phyloP scores from a whole-genome alignment of 2,329 filamentous ascomycete genomes.

The Blumeria hordei region DNA sequence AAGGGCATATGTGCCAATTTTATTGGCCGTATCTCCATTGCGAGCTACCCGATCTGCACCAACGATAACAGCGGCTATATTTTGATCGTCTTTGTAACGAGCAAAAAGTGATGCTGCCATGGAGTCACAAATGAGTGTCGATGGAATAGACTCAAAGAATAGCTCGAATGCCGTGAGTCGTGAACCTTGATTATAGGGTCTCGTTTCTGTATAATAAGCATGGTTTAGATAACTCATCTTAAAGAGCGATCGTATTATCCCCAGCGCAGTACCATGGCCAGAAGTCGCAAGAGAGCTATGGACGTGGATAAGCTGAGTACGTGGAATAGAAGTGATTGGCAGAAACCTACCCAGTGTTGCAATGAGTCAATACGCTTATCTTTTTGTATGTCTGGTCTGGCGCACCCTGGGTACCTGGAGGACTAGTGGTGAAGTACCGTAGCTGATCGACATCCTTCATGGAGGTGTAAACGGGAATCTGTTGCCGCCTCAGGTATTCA shows the following conservation, averaged over 20 bases:
- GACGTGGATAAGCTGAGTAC: conserved; percentile 3
- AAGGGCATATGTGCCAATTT: conserved; percentile 85
- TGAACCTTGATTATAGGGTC: conserved; percentile 94
- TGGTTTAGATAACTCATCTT: conserved; percentile 41
- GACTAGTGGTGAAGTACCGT: conserved; percentile 16
- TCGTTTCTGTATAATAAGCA: conserved; percentile 89
- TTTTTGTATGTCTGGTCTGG: conserved; percentile 24
- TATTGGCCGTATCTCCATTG: conserved; percentile 95
- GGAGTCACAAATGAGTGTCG: conserved; percentile 81
- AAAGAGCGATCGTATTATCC: conserved; percentile 71
- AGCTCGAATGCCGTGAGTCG: conserved; percentile 88
- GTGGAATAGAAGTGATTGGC: not conserved
- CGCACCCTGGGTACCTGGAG: conserved; percentile 16
- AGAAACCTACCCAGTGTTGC: conserved; percentile 60
- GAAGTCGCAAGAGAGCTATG: conserved; percentile 71
- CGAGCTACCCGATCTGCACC: conserved; percentile 87
- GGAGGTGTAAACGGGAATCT: conserved; percentile 9
- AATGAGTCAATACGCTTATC: conserved; percentile 82
- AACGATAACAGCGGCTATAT: conserved; percentile 71
- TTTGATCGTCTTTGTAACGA: conserved; percentile 32
- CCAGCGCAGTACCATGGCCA: conserved; percentile 88
- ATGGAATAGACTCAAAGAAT: conserved; percentile 77
- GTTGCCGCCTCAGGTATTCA: conserved; percentile 39
- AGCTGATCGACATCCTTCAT: conserved; percentile 8
- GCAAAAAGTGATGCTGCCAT: conserved; percentile 78